Evolutionary conservation across 345 rosid genomes (phyloP).

Genomic region (Citrus unshiu): DNA sequence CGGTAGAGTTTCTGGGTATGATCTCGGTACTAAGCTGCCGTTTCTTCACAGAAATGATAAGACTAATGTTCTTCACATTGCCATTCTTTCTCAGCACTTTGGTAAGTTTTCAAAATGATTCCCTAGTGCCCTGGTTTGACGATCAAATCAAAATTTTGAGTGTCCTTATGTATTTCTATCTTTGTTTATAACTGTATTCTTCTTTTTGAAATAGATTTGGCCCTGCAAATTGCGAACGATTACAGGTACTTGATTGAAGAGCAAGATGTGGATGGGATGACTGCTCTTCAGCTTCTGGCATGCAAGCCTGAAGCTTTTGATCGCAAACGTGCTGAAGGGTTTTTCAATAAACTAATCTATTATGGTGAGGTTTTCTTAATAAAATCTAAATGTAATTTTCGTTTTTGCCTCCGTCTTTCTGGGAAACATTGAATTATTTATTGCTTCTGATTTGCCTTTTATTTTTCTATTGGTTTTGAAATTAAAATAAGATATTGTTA

Average conservation of each 20-base stretch:
- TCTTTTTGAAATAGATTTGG: neutral
- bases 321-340: neutral
- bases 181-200: neutral
- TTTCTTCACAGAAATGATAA: slow-evolving; percentile 5
- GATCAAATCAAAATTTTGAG: neutral
- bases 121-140: neutral
- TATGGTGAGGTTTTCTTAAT: neutral
- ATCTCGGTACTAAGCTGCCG: neutral
- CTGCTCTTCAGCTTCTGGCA: slow-evolving; percentile 17
- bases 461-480: too few species aligned
- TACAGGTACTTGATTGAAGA: neutral
- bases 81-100: slow-evolving; percentile 21
- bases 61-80: slow-evolving; percentile 21
- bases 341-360: neutral
- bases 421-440: too few species aligned
- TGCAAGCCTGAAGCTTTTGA: slow-evolving; percentile 13
- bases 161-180: neutral
- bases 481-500: too few species aligned
- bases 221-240: slow-evolving; percentile 3
- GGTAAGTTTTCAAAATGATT: slow-evolving; percentile 5
- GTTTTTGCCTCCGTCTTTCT: neutral
- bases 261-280: slow-evolving; percentile 7
- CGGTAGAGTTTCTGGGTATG: neutral
- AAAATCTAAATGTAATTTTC: neutral
- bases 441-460: too few species aligned